Percentiles rank a stretch among this genome's conserved stretches.
Conservation (phyloP, 2,329 filamentous ascomycete genomes). For the Aspergillus costaricaensis region DNA sequence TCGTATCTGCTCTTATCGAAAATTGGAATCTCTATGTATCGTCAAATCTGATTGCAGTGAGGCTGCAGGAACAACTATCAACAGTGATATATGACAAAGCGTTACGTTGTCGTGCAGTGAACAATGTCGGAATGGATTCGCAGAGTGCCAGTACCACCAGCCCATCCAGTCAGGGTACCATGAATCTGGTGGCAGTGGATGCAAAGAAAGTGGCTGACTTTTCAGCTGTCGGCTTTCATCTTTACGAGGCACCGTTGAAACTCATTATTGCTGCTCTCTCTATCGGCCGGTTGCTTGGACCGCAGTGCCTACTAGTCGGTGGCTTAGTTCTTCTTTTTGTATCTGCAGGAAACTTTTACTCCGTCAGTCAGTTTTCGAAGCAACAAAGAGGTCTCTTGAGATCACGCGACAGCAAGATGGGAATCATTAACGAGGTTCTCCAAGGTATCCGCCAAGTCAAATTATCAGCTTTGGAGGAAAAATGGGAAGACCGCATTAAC, state of each 20-base stretch:
- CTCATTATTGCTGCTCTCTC: not conserved
- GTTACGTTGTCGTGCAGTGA: not conserved
- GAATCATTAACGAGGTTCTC: not conserved
- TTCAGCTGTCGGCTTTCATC: not conserved
- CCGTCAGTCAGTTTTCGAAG: not conserved
- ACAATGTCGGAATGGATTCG: not conserved
- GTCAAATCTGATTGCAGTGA: not conserved
- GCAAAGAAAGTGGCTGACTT: slow-evolving; percentile 5
- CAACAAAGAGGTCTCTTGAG: not conserved
- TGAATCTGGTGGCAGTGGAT: slow-evolving; percentile 4
- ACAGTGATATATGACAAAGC: not conserved
- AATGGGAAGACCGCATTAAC: slow-evolving; percentile 3
- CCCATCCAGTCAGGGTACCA: not conserved
- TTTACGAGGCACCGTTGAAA: not conserved
- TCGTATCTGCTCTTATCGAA: not conserved
- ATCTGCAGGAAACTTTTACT: not conserved
- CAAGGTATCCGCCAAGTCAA: slow-evolving; percentile 5
- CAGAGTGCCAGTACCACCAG: not conserved
- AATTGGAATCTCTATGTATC: slow-evolving; percentile 4
- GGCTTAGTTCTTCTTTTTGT: not conserved
- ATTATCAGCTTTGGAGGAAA: slow-evolving; percentile 1
- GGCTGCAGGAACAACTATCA: slow-evolving; percentile 2
- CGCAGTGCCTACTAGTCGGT: not conserved
- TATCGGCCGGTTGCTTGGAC: not conserved
- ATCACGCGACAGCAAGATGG: not conserved